Base-by-base conservation (phyloP, 2,329 filamentous ascomycete species). In the Pseudogymnoascus sp. region DNA sequence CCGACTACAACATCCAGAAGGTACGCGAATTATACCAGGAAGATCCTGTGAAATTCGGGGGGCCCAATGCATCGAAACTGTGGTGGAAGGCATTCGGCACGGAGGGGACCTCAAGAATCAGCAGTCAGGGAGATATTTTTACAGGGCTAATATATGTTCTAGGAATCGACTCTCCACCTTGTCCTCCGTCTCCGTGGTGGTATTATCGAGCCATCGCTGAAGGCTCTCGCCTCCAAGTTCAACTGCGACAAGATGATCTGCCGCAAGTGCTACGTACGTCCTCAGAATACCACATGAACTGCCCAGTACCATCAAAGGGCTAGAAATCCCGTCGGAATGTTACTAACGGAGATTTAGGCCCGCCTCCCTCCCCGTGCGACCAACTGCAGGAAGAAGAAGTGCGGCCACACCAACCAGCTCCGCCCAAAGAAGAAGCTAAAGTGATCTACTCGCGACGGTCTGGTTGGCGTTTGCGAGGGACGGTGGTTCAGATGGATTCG, bases 351-450 rank as follows among this genome's bases (percentile, higher is more conserved):
- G 37, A 61, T 64, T 56, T 65, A 86, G 83, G 85, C 85, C 68
- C 93, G 93, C 80, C 92, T 98, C 70, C 93, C 93, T 72, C 93
- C 93, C 73, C 91, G 95, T 88, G 95, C 95, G 76, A 97, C 93
- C 87, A 99, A 99, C 90, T 99, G 95, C 91, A 88, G 93, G 77
- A 98, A 98, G 92, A 93, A 93, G 85, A 98, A 98, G 89, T 98
- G 93, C 83, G 95, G 93, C 70, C 95, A 98, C 89, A 96, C 89
- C 84, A 98, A 98, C 91, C 95, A 99, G 89, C 91, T 99, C 79
- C 91, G 95, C 83, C 95, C 95, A 81, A 99, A 99, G 93, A 99
- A 99, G 93, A 99, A 99, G 93, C 88, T 96, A 79, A 96, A 97
- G 84, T 93, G 89, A 80, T 83, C 79, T 78, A 76, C 78, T 82